Conservation (phyloP, 176 grass and related monocot genomes). For the Zizania latifolia region DNA sequence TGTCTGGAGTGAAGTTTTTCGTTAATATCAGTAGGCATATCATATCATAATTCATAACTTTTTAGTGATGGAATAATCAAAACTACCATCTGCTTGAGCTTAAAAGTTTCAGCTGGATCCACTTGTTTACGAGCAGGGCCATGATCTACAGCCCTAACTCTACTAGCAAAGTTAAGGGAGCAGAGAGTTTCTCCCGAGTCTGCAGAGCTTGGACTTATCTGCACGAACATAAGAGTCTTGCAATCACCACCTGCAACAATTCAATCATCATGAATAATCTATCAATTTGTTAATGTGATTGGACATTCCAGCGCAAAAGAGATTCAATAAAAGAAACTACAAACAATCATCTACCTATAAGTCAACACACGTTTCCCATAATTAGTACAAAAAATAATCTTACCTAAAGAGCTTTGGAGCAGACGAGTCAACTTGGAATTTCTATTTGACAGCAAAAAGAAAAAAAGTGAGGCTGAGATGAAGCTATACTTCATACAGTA, state of each 20-base stretch:
- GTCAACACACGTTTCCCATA: background rate
- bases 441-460: slow-evolving; percentile 45
- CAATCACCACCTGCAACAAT: slow-evolving; percentile 82
- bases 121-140: slow-evolving; percentile 76
- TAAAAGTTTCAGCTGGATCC: slow-evolving; percentile 83
- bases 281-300: background rate
- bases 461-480: slow-evolving; percentile 8
- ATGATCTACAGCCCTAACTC: slow-evolving; percentile 79
- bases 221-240: slow-evolving; percentile 98
- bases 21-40: slow-evolving; percentile 4
- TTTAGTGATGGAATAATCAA: slow-evolving; percentile 8
- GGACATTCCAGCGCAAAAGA: background rate
- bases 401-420: slow-evolving; percentile 92
- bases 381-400: background rate
- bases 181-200: slow-evolving; percentile 83
- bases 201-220: slow-evolving; percentile 84
- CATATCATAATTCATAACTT: background rate
- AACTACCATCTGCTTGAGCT: slow-evolving; percentile 88
- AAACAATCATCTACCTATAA: slow-evolving; percentile 16
- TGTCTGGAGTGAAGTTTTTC: slow-evolving; percentile 37
- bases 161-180: slow-evolving; percentile 87
- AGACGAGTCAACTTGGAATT: slow-evolving; percentile 97
- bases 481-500: slow-evolving; percentile 9
- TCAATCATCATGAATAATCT: background rate
- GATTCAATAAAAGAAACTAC: background rate